Base-by-base conservation (phyloP, 257 asterid genomes). In the Solanum appendiculatum region DNA sequence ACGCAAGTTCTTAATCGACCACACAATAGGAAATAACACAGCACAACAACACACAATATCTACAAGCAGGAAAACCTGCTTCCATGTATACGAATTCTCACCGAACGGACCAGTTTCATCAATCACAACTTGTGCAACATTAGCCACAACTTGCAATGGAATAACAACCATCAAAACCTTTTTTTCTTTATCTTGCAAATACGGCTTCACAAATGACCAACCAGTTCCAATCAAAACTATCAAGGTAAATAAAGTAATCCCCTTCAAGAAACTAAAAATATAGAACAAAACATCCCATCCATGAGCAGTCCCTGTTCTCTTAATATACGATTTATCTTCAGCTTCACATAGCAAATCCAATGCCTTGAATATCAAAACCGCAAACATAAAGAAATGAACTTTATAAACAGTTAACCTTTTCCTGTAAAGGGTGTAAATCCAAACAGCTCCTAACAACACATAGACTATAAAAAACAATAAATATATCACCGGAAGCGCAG, bases 101-200 rank as follows among this genome's bases (percentile, higher is more conserved):
- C 58, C 75, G 7, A 84, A 84, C 7, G 86, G 86, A 7, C 86
- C 75, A 11, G 77, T 84, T 42, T 63, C 86, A 84, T 84, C 86
- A 63, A 60, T 63, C 82, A 74, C 12, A 37, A 74, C 82, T 74
- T 74, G 82, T 1, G 39, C 77, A 18, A 63, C 75, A 85, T 85
- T 85, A 6, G 87, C 87, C 87, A 85, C 80, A 40, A 64, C 64
- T 66, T 85, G 87, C 87, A 64, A 85, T 3, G 80, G 86, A 21
- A 84, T 84, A 2, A 63, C 78, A 10, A 83, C 20, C 51, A 60
- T 83, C 56, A 36, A 40, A 11, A 83, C 51, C 25, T 36, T 60
- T 11, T 42, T 83, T 66, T 83, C 86, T 83, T 83, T 83, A 13
- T 56, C 86, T 56, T 84, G 86, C 86, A 58, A 84, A 25, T 36